phyloP scores from a whole-genome alignment of 1,139 yeast species.

The Magnusiomyces sp. region DNA sequence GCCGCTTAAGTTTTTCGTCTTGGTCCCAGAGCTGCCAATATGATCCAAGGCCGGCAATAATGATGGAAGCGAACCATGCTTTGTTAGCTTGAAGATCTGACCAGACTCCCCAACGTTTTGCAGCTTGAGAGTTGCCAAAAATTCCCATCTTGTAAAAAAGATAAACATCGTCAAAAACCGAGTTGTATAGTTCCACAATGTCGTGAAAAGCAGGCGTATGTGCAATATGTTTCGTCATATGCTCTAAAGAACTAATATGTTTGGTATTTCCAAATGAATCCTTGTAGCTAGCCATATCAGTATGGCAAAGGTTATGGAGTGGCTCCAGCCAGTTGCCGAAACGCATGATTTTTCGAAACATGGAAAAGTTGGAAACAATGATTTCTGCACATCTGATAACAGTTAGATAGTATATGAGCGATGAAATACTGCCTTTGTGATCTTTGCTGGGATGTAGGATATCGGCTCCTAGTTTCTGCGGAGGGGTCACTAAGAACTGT shows the following conservation, averaged over 20 bases:
- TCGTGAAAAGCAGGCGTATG: constrained; percentile 12
- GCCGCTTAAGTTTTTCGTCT: constrained; percentile 1
- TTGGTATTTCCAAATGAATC: no score
- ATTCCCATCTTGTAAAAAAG: constrained; percentile 24
- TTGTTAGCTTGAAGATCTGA: constrained; percentile 25
- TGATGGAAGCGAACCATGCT: constrained; percentile 26
- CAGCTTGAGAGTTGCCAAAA: constrained; percentile 13
- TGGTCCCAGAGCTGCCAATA: constrained; percentile 16
- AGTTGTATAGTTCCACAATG: constrained; percentile 24
- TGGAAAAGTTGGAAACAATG: constrained; percentile 17
- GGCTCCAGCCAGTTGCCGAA: constrained; percentile 28
- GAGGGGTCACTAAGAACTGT: neutral
- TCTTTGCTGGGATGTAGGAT: constrained; percentile 8
- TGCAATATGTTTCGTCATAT: no score
- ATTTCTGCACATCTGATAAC: constrained; percentile 3
- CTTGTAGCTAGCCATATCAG: neutral
- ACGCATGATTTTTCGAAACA: constrained; percentile 28
- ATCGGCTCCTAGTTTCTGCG: no score
- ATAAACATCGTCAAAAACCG: constrained; percentile 28
- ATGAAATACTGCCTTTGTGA: constrained; percentile 12
- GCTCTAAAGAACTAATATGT: no score
- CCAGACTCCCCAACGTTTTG: constrained; percentile 10
- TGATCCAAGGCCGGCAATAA: constrained; percentile 15
- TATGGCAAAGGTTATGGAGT: constrained; percentile 3
- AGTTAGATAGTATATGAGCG: neutral